Percentiles rank a stretch among this genome's conserved stretches.
Evolutionary conservation across 805 yeast species (phyloP).

Genomic region (Saccharomycopsis fibuligera): DNA sequence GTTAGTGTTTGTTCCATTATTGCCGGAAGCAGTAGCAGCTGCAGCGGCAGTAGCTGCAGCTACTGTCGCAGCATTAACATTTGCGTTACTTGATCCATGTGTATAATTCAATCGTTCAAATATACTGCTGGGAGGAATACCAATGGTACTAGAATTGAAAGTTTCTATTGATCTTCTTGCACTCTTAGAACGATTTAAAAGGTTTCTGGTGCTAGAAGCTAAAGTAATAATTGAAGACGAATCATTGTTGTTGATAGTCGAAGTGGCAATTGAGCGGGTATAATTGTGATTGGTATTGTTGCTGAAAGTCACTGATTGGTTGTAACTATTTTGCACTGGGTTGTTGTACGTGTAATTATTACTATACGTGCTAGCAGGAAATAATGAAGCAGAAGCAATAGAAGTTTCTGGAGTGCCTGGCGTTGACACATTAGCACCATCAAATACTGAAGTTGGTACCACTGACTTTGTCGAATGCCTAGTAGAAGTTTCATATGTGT

Average conservation of each 20-base stretch:
- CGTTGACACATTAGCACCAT: slow-evolving; percentile 1
- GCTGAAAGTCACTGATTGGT: not conserved
- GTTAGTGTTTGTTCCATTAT: not conserved
- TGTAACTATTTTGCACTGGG: slow-evolving; percentile 7
- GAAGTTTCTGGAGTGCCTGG: slow-evolving; percentile 19
- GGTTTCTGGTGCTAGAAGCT: slow-evolving; percentile 18
- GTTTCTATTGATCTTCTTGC: slow-evolving; percentile 21
- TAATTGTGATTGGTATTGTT: not conserved
- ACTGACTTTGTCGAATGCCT: slow-evolving; percentile 11
- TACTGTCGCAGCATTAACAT: too few species aligned
- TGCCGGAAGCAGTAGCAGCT: not conserved
- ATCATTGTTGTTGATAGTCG: slow-evolving; percentile 17
- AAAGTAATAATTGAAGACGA: slow-evolving; percentile 19
- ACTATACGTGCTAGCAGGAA: slow-evolving; percentile 8
- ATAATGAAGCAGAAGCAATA: slow-evolving; percentile 10
- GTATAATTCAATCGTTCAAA: slow-evolving; percentile 19
- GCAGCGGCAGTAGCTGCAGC: not conserved
- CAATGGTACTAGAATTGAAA: slow-evolving; percentile 21
- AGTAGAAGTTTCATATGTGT: not conserved
- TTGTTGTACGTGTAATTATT: slow-evolving; percentile 8
- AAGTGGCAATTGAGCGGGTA: slow-evolving; percentile 14
- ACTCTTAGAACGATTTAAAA: slow-evolving; percentile 20
- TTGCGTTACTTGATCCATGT: not conserved
- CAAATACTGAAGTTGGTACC: slow-evolving; percentile 7
- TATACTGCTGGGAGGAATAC: slow-evolving; percentile 21